Evolutionary conservation across 1,284 basidiomycete species (phyloP).

Genomic region (Anthracocystis setariae): DNA sequence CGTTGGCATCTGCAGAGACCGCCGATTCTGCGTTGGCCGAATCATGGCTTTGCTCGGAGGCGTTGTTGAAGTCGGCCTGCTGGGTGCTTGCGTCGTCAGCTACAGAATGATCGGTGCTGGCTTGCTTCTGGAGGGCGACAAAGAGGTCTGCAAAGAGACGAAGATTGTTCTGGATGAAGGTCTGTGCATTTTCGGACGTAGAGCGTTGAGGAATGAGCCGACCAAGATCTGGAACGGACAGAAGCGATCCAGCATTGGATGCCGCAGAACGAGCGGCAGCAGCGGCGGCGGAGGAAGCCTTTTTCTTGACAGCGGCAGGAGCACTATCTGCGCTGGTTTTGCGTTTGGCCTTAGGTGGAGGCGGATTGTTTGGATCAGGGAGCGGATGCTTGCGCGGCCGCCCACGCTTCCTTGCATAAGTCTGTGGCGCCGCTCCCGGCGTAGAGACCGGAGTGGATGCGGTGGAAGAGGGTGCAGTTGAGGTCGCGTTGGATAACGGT

Average conservation of each 20-base stretch:
- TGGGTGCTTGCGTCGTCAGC: slow-evolving; percentile 7
- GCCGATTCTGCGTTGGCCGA: neutral
- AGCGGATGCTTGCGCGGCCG: slow-evolving; percentile 45
- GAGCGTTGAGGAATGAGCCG: slow-evolving; percentile 44
- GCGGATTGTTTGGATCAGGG: slow-evolving; percentile 30
- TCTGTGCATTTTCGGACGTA: slow-evolving; percentile 34
- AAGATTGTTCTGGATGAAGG: slow-evolving; percentile 42
- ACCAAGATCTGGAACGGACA: slow-evolving; percentile 46
- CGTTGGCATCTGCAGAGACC: neutral
- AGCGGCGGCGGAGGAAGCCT: slow-evolving; percentile 3
- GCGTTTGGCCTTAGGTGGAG: slow-evolving; percentile 26
- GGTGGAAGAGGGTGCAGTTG: slow-evolving; percentile 19
- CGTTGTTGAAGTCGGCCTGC: neutral
- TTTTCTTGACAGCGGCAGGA: slow-evolving; percentile 19
- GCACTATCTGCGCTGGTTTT: slow-evolving; percentile 22
- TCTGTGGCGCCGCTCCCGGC: slow-evolving; percentile 27
- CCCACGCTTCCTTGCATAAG: slow-evolving; percentile 31
- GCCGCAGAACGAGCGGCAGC: slow-evolving; percentile 37
- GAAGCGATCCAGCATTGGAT: slow-evolving; percentile 20
- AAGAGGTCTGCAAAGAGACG: slow-evolving; percentile 48
- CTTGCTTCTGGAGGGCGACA: slow-evolving; percentile 49
- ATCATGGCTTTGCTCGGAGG: neutral
- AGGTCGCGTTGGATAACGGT: neutral
- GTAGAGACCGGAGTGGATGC: slow-evolving; percentile 35
- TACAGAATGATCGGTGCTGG: slow-evolving; percentile 16